phyloP scores from a whole-genome alignment of 257 asterid species.

The Misopates orontium region DNA sequence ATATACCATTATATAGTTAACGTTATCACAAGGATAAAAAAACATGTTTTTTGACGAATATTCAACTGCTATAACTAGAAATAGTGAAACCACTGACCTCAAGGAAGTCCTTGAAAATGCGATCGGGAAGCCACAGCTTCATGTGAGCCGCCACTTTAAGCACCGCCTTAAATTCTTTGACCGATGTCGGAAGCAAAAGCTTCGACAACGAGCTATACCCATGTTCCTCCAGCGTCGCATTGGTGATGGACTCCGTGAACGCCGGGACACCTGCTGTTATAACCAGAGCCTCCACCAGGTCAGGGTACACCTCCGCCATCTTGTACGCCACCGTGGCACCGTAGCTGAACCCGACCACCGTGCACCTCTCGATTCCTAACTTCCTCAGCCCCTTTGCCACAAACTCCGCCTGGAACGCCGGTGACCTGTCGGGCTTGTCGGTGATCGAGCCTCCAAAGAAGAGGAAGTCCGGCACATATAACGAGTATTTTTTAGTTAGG shows the following conservation, averaged over 20 bases:
- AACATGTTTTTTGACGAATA: too few species aligned
- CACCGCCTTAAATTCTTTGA: slow-evolving; percentile 70
- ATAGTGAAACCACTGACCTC: too few species aligned
- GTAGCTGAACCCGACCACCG: slow-evolving; percentile 84
- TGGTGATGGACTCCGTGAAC: slow-evolving; percentile 73
- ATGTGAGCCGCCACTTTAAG: slow-evolving; percentile 69
- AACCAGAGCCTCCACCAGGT: slow-evolving; percentile 61
- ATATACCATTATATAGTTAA: too few species aligned
- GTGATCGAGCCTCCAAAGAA: slow-evolving; percentile 84
- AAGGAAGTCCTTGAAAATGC: slow-evolving; percentile 75
- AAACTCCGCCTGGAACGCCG: slow-evolving; percentile 74
- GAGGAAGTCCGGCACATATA: slow-evolving; percentile 81
- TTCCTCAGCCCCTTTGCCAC: slow-evolving; percentile 56
- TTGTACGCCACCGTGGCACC: slow-evolving; percentile 96
- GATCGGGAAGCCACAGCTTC: slow-evolving; percentile 90
- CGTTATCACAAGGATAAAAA: too few species aligned
- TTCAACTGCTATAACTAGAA: too few species aligned
- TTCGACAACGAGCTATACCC: slow-evolving; percentile 76
- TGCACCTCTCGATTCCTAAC: slow-evolving; percentile 68
- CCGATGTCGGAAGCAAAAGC: slow-evolving; percentile 70
- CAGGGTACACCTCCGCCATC: slow-evolving; percentile 79
- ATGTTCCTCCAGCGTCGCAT: slow-evolving; percentile 45
- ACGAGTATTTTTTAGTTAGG: slow-evolving; percentile 62
- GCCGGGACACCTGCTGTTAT: slow-evolving; percentile 74
- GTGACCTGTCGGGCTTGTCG: slow-evolving; percentile 65